Conservation (phyloP, 331 rosid genomes). For the Ulmus americana region DNA sequence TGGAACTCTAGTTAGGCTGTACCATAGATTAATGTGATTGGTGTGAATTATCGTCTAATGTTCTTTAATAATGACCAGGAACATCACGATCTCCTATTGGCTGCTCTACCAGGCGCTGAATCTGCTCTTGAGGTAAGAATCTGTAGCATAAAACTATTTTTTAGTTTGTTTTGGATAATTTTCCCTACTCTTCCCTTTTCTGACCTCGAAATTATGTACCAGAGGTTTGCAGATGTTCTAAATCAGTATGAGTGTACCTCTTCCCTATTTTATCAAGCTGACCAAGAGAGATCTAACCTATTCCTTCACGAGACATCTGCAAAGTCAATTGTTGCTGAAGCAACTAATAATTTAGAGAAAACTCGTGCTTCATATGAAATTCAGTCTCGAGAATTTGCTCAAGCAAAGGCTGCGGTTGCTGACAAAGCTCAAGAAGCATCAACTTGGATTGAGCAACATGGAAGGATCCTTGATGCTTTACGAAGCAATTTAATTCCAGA, state of each 20-base stretch:
- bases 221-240: slow-evolving; percentile 76
- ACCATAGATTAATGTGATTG: background rate
- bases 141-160: slow-evolving; percentile 9
- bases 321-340: slow-evolving; percentile 77
- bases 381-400: slow-evolving; percentile 80
- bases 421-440: slow-evolving; percentile 95
- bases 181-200: slow-evolving; percentile 14
- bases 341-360: slow-evolving; percentile 68
- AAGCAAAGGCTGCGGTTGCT: slow-evolving; percentile 61
- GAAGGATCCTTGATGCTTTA: slow-evolving; percentile 78
- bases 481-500: slow-evolving; percentile 67
- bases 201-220: slow-evolving; percentile 39
- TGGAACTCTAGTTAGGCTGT: background rate
- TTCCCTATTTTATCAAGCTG: slow-evolving; percentile 66
- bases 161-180: background rate
- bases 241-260: slow-evolving; percentile 64
- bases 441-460: slow-evolving; percentile 91
- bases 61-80: slow-evolving; percentile 48
- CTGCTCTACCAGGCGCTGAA: slow-evolving; percentile 78
- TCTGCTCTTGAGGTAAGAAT: slow-evolving; percentile 79
- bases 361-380: slow-evolving; percentile 62
- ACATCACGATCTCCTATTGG: slow-evolving; percentile 87
- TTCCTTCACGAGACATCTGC: slow-evolving; percentile 72
- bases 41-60: background rate
- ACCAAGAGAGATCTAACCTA: slow-evolving; percentile 74